Evolutionary conservation across 768 basidiomycete species (phyloP), one percentile per base, ranked within the genome.

Genomic region (Boletus coccyginus): DNA sequence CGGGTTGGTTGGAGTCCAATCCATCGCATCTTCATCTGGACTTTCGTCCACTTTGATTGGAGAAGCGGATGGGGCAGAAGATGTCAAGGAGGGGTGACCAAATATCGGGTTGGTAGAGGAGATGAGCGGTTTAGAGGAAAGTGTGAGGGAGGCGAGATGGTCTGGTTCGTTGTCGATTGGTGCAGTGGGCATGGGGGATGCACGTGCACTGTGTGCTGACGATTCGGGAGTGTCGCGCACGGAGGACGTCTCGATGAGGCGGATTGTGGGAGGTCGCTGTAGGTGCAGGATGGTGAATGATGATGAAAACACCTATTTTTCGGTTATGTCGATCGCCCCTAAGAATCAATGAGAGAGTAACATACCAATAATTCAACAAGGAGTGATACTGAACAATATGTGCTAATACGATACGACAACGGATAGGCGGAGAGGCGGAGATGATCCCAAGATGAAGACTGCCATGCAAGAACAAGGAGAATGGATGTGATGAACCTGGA

Each of bases 251-350:
- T 87, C 80, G 44, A 90, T 78, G 27, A 92, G 81, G 43, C 87
- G 85, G 49, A 92, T 83, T 3, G 81, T 65, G 11, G 90, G 88
- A 1, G 90, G 87, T 17, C 80, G 84, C 55, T 86, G 85, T 7
- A 91, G 67, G 38, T 80, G 82, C 35, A 92, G 75, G 16, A 82
- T 74, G 47, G 78, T 73, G 55, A 75, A 79, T 5, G 86, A 89
- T 33, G 74, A 66, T 12, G 75, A 61, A 52, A 81, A 72, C 43
- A 81, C 73, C 90, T 91, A 29, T 48, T 44, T 35, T 48, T 45
- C 12, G 52, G 52, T 56, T 52, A 32, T 19, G 46, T 46, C 41
- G 7, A 29, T 27, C 27, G 27, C 27, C 27, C 3, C 13, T 33
- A 21, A n/a, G 39, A 14, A 52, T 11, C 5, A 24, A 14, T 24